Evolutionary conservation across 768 basidiomycete genomes (phyloP).

Genomic region (Lentinula guzmanii): DNA sequence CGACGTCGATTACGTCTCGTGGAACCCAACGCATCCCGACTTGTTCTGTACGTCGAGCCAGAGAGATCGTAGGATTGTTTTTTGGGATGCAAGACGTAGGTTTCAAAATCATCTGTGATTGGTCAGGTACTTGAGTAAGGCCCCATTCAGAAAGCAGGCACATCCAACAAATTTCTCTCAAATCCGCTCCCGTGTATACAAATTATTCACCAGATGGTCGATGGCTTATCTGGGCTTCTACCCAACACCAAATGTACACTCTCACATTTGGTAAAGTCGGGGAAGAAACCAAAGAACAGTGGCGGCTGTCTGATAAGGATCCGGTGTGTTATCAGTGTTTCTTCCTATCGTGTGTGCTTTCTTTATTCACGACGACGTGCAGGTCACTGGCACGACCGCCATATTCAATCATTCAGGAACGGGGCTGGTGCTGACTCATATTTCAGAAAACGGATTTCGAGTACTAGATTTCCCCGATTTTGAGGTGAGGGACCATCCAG

Average conservation of each 20-base stretch:
- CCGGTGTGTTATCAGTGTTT: slow-evolving; percentile 34
- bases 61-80: slow-evolving; percentile 68
- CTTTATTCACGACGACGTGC: neutral
- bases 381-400: slow-evolving; percentile 57
- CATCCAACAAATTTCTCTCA: slow-evolving; percentile 53
- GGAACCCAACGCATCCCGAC: slow-evolving; percentile 84
- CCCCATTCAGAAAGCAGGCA: slow-evolving; percentile 56
- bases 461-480: slow-evolving; percentile 67
- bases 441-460: slow-evolving; percentile 58
- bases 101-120: neutral
- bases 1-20: slow-evolving; percentile 77
- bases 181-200: slow-evolving; percentile 57
- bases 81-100: slow-evolving; percentile 83
- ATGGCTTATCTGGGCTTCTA: slow-evolving; percentile 56
- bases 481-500: slow-evolving; percentile 49
- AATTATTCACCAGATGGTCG: slow-evolving; percentile 71
- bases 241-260: slow-evolving; percentile 55
- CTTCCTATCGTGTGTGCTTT: slow-evolving; percentile 12
- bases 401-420: slow-evolving; percentile 76
- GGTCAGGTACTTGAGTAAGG: neutral
- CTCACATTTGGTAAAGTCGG: slow-evolving; percentile 49
- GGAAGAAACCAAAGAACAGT: slow-evolving; percentile 42
- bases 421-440: slow-evolving; percentile 60
- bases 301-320: slow-evolving; percentile 45
- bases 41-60: slow-evolving; percentile 77